Base-by-base conservation (phyloP, 2,329 filamentous ascomycete genomes). In the Daldinia eschscholtzii region DNA sequence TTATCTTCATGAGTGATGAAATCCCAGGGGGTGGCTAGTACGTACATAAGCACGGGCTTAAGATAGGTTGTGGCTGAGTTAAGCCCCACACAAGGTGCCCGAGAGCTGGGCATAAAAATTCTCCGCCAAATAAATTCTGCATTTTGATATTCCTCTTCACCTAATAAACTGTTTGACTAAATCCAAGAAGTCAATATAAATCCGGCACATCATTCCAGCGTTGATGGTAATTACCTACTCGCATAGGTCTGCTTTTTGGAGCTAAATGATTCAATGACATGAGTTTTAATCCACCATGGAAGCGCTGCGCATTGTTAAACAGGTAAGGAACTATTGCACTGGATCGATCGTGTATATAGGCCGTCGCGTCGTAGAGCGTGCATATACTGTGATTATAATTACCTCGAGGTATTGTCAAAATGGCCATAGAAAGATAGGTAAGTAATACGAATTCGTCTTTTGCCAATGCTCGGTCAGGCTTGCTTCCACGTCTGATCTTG, bases 391-490 rank as follows among this genome's bases (percentile, higher is more conserved):
- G 20, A 37, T n/a, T 7, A 41, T 57, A 6, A 23, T 3, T 30
- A 15, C 10, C 9, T 28, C 20, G 18, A 46, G 20, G 20, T 23
- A 23, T 23, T 23, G 20, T 33, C 30, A 28, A n/a, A 23, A 26
- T 23, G 20, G 23, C 6, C 12, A 48, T 28, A 18, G 3, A 13
- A 20, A 42, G 10, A 12, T 26, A 39, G 48, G 20, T 23, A 9
- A 52, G 6, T 44, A 5, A 39, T 35, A 48, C 35, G 15, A 57
- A 50, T 15, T 57, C 55, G 69, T 81, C 79, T 81, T 77, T 68
- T 79, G 75, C 79, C 79, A 70, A 77, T 78, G 78, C 79, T 81
- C 80, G 80, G 66, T 76, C 76, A 78, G 75, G 68, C 68, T 67
- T 61, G 63, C 67, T 66, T 68, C 74, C 53, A 76, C 75, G 72